Base-by-base conservation (phyloP, 208 protist genomes). In the Crithidia brevicula region DNA sequence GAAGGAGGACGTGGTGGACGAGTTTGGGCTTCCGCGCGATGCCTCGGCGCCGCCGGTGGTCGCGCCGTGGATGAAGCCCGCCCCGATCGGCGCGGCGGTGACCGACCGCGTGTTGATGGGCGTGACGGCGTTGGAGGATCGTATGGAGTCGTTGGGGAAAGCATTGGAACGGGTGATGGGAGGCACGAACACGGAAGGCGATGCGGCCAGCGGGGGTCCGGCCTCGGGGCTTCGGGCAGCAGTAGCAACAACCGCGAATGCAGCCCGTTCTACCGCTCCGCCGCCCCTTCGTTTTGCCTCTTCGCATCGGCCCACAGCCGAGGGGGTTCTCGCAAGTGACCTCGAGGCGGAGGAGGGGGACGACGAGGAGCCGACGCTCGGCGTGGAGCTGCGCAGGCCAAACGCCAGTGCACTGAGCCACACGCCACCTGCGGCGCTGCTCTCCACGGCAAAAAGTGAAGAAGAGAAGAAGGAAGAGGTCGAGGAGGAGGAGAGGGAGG, bases 131-230 rank as follows among this genome's bases (percentile, higher is more conserved):
- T 64, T 86, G 65, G 82, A 91, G 59, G 53, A 79, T 25, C 77
- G 79, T 18, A 68, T 91, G 47, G 82, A 85, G 74, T 82, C 80
- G 5, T 67, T 86, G n/a, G 82, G 81, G 8, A 60, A 52, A 11
- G 81, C 74, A 7, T 43, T 90, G 3, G 85, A 83, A 49, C 27
- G 36, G 16, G 79, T 75, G n/a, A 85, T 74, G 43, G 75, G 33
- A 0, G 66, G 25, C 7, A 47, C 43, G 18, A 63, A 63, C 58
- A 25, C 27, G 16, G 58, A 63, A 1, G 58, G 43, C 16, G 34
- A 25, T 13, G 30, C 25, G 20, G 28, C 1, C 2, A 40, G 23
- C 7, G 5, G 2, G 3, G 27, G n/a, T 11, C 5, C 40, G 3
- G 40, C 56, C 2, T 9, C 53, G 15, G 36, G n/a, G n/a, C n/a